These are phyloP conservation scores for Circinella minor DNA, from an alignment of 371 early-diverging fungal genomes.

Conservation along the genomic window DNA sequence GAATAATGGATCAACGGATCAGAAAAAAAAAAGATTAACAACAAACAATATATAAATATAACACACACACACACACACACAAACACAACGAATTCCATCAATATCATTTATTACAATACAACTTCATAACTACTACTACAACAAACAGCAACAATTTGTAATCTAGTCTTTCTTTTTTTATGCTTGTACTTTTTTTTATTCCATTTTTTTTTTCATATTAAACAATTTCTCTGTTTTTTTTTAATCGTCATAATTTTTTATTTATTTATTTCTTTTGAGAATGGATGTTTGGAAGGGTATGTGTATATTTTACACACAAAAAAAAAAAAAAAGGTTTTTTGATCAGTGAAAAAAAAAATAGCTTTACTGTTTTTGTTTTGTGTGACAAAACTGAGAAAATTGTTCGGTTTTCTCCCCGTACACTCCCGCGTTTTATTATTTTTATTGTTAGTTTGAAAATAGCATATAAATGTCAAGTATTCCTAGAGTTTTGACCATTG, in stretches of 20 bases:
- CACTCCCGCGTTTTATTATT: background rate
- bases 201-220: conserved; percentile 1
- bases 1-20: too few relatives aligned
- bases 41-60: background rate
- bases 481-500: conserved; percentile 25
- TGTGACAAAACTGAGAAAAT: too few relatives aligned
- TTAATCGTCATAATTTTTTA: background rate
- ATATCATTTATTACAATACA: too few relatives aligned
- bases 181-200: background rate
- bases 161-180: conserved; percentile 3
- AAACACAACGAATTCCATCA: background rate
- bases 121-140: background rate
- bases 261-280: too few relatives aligned
- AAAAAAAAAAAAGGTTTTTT: too few relatives aligned
- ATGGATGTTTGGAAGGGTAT: too few relatives aligned
- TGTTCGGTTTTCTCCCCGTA: background rate
- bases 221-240: background rate
- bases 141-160: background rate
- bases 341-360: too few relatives aligned
- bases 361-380: too few relatives aligned
- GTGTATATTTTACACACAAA: too few relatives aligned
- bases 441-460: background rate
- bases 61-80: background rate
- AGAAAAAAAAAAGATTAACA: background rate
- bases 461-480: conserved; percentile 4